Evolutionary conservation across 495 filamentous ascomycete genomes (phyloP).

Genomic region (Hypoxylon fragiforme): DNA sequence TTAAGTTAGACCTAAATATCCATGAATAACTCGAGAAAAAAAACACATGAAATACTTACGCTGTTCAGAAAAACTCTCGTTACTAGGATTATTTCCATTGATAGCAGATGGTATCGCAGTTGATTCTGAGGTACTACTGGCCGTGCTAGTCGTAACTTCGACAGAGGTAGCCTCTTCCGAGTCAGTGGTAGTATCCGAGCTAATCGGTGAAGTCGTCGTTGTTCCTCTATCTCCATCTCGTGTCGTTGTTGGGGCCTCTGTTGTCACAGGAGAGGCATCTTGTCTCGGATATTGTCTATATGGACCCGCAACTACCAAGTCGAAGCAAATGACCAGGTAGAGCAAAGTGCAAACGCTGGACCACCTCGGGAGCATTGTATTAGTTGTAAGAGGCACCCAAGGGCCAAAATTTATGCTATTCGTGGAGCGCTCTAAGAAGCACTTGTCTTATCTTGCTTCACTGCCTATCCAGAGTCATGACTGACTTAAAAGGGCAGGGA

Average conservation of each 20-base stretch:
- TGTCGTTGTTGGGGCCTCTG: conserved; percentile 21
- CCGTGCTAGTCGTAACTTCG: conserved; percentile 12
- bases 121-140: conserved; percentile 9
- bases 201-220: conserved; percentile 11
- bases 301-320: conserved; percentile 14
- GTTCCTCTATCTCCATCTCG: conserved; percentile 12
- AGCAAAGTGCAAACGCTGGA: conserved; percentile 34
- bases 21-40: background rate
- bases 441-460: conserved; percentile 15
- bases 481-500: conserved; percentile 5
- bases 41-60: conserved; percentile 9
- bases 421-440: conserved; percentile 12
- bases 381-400: background rate
- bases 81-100: conserved; percentile 36
- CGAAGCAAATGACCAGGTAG: conserved; percentile 33
- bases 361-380: conserved; percentile 26
- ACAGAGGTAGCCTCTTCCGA: conserved; percentile 6
- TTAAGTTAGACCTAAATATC: conserved; percentile 8
- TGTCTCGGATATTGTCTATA: conserved; percentile 29
- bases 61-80: conserved; percentile 15
- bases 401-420: conserved; percentile 9
- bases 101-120: conserved; percentile 34
- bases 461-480: conserved; percentile 17
- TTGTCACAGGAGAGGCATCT: conserved; percentile 28
- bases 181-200: conserved; percentile 7